Conservation (phyloP, 371 early-diverging fungal genomes). For the Circinella minor region DNA sequence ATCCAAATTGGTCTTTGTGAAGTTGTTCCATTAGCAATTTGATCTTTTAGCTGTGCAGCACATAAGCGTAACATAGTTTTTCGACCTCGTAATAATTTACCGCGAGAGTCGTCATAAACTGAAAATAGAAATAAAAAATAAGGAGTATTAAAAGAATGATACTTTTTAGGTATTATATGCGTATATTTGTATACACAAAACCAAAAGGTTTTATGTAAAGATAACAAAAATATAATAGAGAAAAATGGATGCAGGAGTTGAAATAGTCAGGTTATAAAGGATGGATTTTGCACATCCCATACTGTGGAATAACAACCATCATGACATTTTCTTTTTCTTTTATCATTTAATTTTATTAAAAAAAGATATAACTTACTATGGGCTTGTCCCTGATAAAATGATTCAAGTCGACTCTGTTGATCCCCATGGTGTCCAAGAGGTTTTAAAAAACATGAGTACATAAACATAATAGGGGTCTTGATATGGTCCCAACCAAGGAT, state of each 20-base stretch:
- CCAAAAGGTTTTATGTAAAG: too few species aligned
- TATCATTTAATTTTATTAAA: neutral
- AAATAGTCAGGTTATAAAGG: neutral
- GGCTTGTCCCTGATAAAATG: slow-evolving; percentile 80
- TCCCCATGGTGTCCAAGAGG: slow-evolving; percentile 68
- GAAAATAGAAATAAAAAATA: slow-evolving; percentile 16
- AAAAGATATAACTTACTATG: slow-evolving; percentile 53
- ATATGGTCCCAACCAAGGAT: slow-evolving; percentile 44
- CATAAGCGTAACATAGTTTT: slow-evolving; percentile 79
- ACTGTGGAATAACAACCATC: neutral
- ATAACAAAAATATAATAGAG: too few species aligned
- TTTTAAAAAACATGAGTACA: slow-evolving; percentile 79
- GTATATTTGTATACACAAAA: neutral
- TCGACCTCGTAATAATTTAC: slow-evolving; percentile 76
- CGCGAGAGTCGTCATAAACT: slow-evolving; percentile 69
- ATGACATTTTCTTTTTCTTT: neutral
- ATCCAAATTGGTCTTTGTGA: slow-evolving; percentile 69
- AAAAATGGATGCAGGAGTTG: neutral
- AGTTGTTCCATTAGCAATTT: slow-evolving; percentile 35
- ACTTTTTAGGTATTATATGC: neutral
- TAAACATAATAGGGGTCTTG: slow-evolving; percentile 57
- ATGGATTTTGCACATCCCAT: neutral
- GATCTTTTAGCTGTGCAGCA: slow-evolving; percentile 76
- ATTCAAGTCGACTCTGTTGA: slow-evolving; percentile 70
- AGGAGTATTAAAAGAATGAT: neutral